phyloP scores from a whole-genome alignment of 495 filamentous ascomycete species.

The Trypethelium eluteriae region DNA sequence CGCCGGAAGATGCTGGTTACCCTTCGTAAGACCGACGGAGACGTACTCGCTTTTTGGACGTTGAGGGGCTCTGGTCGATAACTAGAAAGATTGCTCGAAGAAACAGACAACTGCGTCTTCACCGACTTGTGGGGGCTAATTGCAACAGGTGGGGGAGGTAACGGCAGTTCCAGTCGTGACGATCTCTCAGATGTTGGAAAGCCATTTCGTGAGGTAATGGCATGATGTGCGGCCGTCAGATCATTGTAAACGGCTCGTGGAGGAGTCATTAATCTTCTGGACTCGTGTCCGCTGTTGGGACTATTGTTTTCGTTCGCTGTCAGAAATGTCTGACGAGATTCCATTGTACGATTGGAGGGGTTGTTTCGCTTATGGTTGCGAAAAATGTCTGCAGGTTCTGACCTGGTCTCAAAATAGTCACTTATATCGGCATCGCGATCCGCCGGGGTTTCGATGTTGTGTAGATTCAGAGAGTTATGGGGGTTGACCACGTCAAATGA shows the following conservation, averaged over 20 bases:
- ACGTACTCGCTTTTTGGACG: neutral
- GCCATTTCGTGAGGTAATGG: neutral
- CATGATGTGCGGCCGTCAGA: neutral
- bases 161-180: neutral
- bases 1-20: neutral
- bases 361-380: constrained; percentile 1
- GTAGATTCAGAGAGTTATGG: constrained; percentile 26
- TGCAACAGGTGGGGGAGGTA: neutral
- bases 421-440: constrained; percentile 23
- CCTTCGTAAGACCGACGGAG: neutral
- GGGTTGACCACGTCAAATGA: constrained; percentile 34
- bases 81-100: constrained; percentile 4
- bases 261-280: neutral
- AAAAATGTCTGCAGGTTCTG: neutral
- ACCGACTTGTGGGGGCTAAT: neutral
- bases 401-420: constrained; percentile 25
- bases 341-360: neutral
- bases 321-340: neutral
- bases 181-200: neutral
- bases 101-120: neutral
- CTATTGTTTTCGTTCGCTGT: constrained; percentile 7
- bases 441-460: constrained; percentile 27
- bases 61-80: constrained; percentile 6
- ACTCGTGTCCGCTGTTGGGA: neutral
- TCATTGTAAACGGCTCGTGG: constrained; percentile 1